Conservation (phyloP, 441 rosid species). For the Croton setiger region DNA sequence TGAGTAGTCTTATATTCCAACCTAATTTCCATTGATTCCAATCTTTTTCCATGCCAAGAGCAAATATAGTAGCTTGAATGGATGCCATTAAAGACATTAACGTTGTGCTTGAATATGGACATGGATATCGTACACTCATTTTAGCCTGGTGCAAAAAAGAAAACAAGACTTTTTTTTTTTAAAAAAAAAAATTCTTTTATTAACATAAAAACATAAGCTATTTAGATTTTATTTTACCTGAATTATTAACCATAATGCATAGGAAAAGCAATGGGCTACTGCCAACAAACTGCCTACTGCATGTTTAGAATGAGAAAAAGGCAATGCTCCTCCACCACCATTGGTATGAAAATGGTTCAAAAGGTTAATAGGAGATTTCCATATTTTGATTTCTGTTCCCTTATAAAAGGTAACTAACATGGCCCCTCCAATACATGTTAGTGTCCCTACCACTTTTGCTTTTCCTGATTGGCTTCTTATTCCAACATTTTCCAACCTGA, state of each 20-base stretch:
- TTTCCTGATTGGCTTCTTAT: conserved; percentile 40
- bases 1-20: conserved; percentile 27
- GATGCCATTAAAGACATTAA: conserved; percentile 14
- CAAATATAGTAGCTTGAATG: conserved; percentile 3
- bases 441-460: conserved; percentile 61
- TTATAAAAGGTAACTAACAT: conserved; percentile 59
- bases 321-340: not conserved
- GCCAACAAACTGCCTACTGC: conserved; percentile 41
- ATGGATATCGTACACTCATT: conserved; percentile 30
- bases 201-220: no score
- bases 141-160: not conserved
- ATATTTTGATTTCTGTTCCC: conserved; percentile 41
- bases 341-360: conserved; percentile 16
- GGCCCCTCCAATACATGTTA: conserved; percentile 58
- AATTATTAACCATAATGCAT: conserved; percentile 20
- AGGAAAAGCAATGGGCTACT: conserved; percentile 37
- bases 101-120: conserved; percentile 41
- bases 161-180: not conserved
- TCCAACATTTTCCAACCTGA: conserved; percentile 51
- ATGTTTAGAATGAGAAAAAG: conserved; percentile 15
- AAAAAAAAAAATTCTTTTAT: no score
- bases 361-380: conserved; percentile 44
- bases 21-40: conserved; percentile 30
- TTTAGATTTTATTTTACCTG: conserved; percentile 1
- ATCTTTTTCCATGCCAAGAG: conserved; percentile 6